Percentiles rank a stretch among this genome's conserved stretches.
Conservation (phyloP, 768 basidiomycete genomes). For the Tylopilus felleus region DNA sequence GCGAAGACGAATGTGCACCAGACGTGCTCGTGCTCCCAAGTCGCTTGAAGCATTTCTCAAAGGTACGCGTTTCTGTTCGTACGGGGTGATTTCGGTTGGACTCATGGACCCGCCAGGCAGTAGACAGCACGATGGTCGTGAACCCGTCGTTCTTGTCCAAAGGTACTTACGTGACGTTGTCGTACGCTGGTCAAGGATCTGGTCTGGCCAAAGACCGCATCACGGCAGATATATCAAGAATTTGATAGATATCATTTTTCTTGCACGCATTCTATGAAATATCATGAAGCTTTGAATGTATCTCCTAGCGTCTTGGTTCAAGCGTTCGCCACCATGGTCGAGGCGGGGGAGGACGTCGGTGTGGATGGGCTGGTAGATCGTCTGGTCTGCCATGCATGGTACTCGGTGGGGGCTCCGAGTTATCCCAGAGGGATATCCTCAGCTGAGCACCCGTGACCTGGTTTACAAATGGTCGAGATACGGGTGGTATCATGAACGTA, state of each 20-base stretch:
- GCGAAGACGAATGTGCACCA: constrained; percentile 51
- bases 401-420: too few relatives aligned
- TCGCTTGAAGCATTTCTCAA: constrained; percentile 84
- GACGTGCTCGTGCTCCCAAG: constrained; percentile 88
- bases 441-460: too few relatives aligned
- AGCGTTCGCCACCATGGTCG: constrained; percentile 19
- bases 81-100: neutral
- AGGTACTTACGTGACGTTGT: constrained; percentile 49
- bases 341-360: too few relatives aligned
- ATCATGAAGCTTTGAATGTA: constrained; percentile 9
- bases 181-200: constrained; percentile 27
- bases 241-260: constrained; percentile 18
- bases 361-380: too few relatives aligned
- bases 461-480: too few relatives aligned
- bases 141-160: constrained; percentile 83
- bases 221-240: constrained; percentile 22
- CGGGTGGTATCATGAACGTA: too few relatives aligned
- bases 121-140: constrained; percentile 73
- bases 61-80: constrained; percentile 45
- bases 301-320: constrained; percentile 18
- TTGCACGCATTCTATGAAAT: neutral
- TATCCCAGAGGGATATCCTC: too few relatives aligned
- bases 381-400: too few relatives aligned
- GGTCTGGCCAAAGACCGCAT: constrained; percentile 30
- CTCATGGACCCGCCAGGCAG: constrained; percentile 45